A percentile compares a stretch with the other conserved stretches of the same genome.
These are phyloP conservation scores for Pelargonium citronellum DNA, from an alignment of 441 rosid genomes.

Conservation along the genomic window DNA sequence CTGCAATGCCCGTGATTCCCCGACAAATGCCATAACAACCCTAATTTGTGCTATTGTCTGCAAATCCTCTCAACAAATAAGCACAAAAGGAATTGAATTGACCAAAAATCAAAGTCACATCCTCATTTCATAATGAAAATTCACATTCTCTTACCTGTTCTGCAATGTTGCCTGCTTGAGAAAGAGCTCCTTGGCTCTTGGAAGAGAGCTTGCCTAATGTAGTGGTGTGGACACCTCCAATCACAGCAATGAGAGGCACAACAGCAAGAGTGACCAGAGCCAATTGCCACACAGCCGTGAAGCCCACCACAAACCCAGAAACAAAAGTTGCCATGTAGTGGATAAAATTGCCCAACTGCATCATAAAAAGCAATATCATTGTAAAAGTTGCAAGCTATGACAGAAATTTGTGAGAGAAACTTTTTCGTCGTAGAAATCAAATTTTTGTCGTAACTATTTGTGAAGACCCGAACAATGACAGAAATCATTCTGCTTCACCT, in stretches of 20 bases:
- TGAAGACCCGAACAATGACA: too few relatives aligned
- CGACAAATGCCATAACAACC: constrained; percentile 80
- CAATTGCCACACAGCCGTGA: constrained; percentile 99
- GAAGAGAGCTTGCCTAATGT: constrained; percentile 72
- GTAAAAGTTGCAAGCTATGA: not conserved
- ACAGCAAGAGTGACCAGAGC: constrained; percentile 95
- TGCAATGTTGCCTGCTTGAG: constrained; percentile 87
- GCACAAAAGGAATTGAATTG: too few relatives aligned
- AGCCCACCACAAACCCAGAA: constrained; percentile 93
- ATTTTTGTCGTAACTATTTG: too few relatives aligned
- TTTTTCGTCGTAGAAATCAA: too few relatives aligned
- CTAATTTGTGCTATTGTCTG: constrained; percentile 96
- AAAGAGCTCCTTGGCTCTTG: constrained; percentile 80
- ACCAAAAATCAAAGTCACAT: too few relatives aligned
- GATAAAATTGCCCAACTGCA: constrained; percentile 93
- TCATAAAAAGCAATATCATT: not conserved
- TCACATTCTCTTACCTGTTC: constrained; percentile 62
- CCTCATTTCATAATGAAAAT: constrained; percentile 6
- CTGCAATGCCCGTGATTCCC: constrained; percentile 84
- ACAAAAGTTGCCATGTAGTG: constrained; percentile 96
- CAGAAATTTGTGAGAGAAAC: too few relatives aligned
- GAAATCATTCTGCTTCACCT: too few relatives aligned
- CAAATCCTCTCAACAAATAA: constrained; percentile 17
- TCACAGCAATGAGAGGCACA: constrained; percentile 93
- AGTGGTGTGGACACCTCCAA: constrained; percentile 79